Base-by-base conservation (phyloP, 2,329 filamentous ascomycete species). In the Hymenoscyphus fraxineus region DNA sequence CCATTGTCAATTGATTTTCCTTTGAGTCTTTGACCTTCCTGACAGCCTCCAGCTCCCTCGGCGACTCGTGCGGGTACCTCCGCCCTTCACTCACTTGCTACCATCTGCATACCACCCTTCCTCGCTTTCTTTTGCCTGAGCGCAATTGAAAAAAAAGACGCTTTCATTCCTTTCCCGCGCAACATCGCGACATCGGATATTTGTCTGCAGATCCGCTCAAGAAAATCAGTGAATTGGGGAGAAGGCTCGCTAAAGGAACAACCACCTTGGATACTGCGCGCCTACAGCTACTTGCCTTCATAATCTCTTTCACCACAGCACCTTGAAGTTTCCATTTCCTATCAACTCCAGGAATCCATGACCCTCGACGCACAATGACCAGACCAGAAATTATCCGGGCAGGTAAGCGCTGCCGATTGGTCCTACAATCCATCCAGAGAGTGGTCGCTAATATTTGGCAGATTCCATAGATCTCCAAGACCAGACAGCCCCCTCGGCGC, bases 391-490 rank as follows among this genome's bases (percentile, higher is more conserved):
- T 84, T 64, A 82, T 85, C 69, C 77, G 82, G 77, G 82, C 82
- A 73, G 82, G 82, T 84, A 77, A 67, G 51, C 9, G 39, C 16
- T 6, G 35, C 35, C 35, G 9, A 35, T 35, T 22, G n/a, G 3
- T 2, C 10, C 27, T 35, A n/a, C 15, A 16, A 51, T 38, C 9
- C n/a, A 2, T 27, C 38, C 40, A 19, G 13, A 19, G 19, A 10
- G 44, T 39, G 5, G 9, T 22, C 12, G 19, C 72, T 76, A 71
- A 76, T 71, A 54, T 61, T 65, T 66, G 58, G 65, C 78, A 96
- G 94, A 98, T 81, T 96, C 94, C 68, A 90, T 97, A 79, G 95
- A 98, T 80, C 87, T 98, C 61, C 95, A 98, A 83, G 87, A 92
- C 78, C 90, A 88, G 74, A 82, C 88, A 74, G 83, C 89, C 65